Evolutionary conservation across 345 rosid species (phyloP).

Genomic region (Linum tenue): DNA sequence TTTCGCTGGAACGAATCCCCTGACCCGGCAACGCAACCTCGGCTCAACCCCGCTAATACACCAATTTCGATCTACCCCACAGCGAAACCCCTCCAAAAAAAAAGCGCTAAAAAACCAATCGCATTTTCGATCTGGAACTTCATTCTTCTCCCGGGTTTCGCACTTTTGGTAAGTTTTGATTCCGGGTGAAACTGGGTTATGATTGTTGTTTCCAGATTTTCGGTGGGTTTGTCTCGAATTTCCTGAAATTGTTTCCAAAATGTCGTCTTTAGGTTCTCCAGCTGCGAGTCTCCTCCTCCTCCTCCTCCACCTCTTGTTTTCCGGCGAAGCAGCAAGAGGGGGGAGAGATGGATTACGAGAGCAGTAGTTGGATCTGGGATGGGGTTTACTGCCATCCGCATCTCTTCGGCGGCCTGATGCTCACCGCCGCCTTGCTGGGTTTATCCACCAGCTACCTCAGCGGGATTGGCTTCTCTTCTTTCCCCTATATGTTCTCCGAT

Average conservation of each 20-base stretch:
- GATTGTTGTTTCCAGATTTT: neutral
- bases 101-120: too few relatives aligned
- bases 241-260: neutral
- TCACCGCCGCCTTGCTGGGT: slow-evolving; percentile 54
- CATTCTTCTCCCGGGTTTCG: too few relatives aligned
- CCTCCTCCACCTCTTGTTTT: neutral
- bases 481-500: slow-evolving; percentile 34
- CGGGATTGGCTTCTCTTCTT: slow-evolving; percentile 40
- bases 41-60: too few relatives aligned
- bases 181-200: neutral
- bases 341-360: slow-evolving; percentile 37
- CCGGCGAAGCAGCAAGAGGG: neutral
- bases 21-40: too few relatives aligned
- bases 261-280: neutral
- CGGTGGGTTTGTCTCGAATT: neutral
- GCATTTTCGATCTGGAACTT: too few relatives aligned
- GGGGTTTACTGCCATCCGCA: slow-evolving; percentile 47
- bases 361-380: slow-evolving; percentile 52
- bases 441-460: slow-evolving; percentile 52
- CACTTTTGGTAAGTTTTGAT: too few relatives aligned
- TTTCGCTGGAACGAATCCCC: too few relatives aligned
- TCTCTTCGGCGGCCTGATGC: slow-evolving; percentile 56
- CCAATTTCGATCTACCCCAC: too few relatives aligned
- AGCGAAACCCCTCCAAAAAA: too few relatives aligned
- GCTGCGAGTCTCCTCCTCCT: neutral